phyloP scores from a whole-genome alignment of 2,329 filamentous ascomycete species.

The Fusarium acutatum region DNA sequence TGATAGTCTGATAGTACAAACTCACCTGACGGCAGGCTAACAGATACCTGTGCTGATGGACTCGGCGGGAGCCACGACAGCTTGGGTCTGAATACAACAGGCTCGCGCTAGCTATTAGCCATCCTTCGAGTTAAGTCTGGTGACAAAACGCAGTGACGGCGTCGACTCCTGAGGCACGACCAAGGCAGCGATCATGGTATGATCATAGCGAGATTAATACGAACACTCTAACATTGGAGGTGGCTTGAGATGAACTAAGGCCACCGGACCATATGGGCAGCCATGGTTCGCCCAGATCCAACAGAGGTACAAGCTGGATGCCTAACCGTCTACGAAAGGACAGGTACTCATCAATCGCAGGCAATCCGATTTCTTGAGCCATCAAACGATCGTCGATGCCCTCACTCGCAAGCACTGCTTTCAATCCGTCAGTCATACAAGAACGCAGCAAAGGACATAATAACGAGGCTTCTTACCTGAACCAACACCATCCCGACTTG shows the following conservation, averaged over 20 bases:
- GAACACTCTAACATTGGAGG: neutral
- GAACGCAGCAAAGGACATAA: slow-evolving; percentile 8
- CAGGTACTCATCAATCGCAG: slow-evolving; percentile 8
- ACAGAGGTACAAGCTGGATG: slow-evolving; percentile 4
- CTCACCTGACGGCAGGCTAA: neutral
- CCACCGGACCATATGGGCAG: neutral
- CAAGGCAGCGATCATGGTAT: neutral
- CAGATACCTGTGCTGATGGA: neutral
- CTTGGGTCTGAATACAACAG: neutral
- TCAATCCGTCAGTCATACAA: slow-evolving; percentile 26
- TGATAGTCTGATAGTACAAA: neutral
- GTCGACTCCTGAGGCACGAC: neutral
- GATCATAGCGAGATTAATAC: neutral
- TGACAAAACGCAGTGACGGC: no score
- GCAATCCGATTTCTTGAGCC: neutral
- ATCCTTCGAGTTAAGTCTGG: rapidly evolving
- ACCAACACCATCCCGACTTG: neutral
- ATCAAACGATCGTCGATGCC: neutral
- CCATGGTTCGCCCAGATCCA: neutral
- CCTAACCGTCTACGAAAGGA: neutral
- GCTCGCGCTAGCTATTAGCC: neutral
- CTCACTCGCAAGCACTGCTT: slow-evolving; percentile 12
- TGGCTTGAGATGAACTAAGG: neutral
- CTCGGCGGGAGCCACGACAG: neutral
- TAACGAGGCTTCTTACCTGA: slow-evolving; percentile 7